Evolutionary conservation across 1,139 yeast genomes (phyloP).

Genomic region (Trichomonascaceae sp.): DNA sequence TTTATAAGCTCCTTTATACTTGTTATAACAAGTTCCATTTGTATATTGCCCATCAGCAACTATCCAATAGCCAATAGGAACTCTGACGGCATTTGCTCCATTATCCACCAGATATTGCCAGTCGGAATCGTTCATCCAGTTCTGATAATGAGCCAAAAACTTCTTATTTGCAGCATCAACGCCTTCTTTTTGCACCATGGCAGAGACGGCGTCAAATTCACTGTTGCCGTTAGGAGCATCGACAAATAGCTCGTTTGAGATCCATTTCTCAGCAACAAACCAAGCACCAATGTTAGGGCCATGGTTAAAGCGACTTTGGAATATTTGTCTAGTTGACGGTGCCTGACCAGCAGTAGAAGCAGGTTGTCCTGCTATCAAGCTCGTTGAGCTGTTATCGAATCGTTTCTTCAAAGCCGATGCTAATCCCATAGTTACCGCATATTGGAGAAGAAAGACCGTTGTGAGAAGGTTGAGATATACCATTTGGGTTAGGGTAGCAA

Average conservation of each 20-base stretch:
- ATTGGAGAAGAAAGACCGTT: not conserved
- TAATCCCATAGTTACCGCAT: conserved; percentile 6
- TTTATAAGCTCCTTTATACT: conserved; percentile 49
- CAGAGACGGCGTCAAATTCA: conserved; percentile 71
- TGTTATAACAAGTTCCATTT: conserved; percentile 55
- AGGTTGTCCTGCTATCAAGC: conserved; percentile 14
- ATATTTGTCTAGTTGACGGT: conserved; percentile 50
- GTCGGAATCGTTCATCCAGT: conserved; percentile 61
- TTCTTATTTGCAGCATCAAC: conserved; percentile 47
- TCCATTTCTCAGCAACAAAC: conserved; percentile 69
- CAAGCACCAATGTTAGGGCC: conserved; percentile 88
- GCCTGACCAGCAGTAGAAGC: conserved; percentile 13
- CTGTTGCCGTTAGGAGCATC: conserved; percentile 48
- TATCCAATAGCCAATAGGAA: conserved; percentile 91
- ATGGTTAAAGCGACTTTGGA: conserved; percentile 59
- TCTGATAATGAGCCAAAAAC: conserved; percentile 65
- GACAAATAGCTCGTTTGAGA: conserved; percentile 34
- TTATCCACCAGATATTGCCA: conserved; percentile 68
- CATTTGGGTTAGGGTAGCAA: not conserved
- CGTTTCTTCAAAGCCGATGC: conserved; percentile 8
- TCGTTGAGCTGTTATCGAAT: not conserved
- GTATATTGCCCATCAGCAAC: conserved; percentile 59
- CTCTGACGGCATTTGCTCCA: conserved; percentile 69
- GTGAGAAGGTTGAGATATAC: not conserved
- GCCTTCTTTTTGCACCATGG: conserved; percentile 45